A percentile compares a stretch with the other conserved stretches of the same genome.
Conservation (phyloP, 2,329 filamentous ascomycete genomes). For the Curvularia spicifera region DNA sequence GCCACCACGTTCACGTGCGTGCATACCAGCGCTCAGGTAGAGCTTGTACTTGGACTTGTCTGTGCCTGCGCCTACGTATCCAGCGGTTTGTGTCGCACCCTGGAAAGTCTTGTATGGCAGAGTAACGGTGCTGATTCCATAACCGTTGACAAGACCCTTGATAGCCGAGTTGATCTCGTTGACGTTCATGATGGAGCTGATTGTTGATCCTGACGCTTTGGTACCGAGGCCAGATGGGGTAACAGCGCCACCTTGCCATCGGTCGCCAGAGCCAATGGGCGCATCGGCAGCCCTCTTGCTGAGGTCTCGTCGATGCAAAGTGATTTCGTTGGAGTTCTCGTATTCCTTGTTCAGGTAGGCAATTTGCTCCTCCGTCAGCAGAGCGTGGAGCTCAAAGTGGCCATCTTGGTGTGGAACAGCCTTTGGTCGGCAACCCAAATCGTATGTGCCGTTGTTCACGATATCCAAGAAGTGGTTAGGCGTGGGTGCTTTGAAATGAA, state of each 20-base stretch:
- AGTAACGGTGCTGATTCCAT: conserved; percentile 52
- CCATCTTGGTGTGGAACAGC: conserved; percentile 40
- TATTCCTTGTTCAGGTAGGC: conserved; percentile 39
- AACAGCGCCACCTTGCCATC: conserved; percentile 52
- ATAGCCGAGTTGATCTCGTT: conserved; percentile 56
- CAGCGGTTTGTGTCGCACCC: conserved; percentile 50
- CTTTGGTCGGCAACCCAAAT: conserved; percentile 45
- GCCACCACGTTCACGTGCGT: conserved; percentile 65
- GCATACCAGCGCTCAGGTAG: conserved; percentile 62
- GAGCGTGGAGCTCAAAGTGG: conserved; percentile 41
- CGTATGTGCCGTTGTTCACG: conserved; percentile 45
- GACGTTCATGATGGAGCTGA: conserved; percentile 56
- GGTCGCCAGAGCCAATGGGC: conserved; percentile 48
- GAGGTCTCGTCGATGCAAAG: conserved; percentile 30
- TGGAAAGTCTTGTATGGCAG: conserved; percentile 56
- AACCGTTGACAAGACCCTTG: conserved; percentile 52
- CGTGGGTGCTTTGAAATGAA: conserved; percentile 42
- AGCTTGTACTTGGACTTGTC: conserved; percentile 54
- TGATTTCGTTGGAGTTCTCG: conserved; percentile 28
- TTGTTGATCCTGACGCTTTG: conserved; percentile 43
- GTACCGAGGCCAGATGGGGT: conserved; percentile 54
- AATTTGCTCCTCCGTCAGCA: conserved; percentile 45
- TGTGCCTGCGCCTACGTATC: conserved; percentile 55
- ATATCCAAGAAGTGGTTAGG: conserved; percentile 41
- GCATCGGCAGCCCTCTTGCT: conserved; percentile 41